A percentile compares a stretch with the other conserved stretches of the same genome.
phyloP scores from a whole-genome alignment of 345 rosid genomes.

The Melastoma malabathricum region DNA sequence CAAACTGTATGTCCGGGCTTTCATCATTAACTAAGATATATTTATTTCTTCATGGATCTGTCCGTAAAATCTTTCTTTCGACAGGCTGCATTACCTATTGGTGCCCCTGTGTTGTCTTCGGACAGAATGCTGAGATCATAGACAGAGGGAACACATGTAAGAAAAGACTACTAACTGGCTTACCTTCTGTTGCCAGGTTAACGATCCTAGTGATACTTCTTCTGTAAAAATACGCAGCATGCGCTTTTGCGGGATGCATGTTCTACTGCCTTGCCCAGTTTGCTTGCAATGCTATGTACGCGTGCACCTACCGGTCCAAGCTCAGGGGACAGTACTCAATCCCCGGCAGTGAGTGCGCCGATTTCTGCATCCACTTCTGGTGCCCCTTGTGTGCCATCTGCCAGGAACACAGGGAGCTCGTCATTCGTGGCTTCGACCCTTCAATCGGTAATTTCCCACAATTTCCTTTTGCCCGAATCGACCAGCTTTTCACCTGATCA shows the following conservation, averaged over 20 bases:
- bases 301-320: too few species aligned
- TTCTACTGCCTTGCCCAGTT: background rate
- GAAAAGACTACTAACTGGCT: background rate
- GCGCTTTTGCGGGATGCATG: background rate
- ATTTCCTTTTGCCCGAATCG: background rate
- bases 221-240: background rate
- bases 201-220: background rate
- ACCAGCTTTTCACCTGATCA: background rate
- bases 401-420: slow-evolving; percentile 12
- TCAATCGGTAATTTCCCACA: background rate
- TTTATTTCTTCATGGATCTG: too few species aligned
- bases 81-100: too few species aligned
- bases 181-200: background rate
- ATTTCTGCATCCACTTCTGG: background rate
- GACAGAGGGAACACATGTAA: slow-evolving; percentile 14
- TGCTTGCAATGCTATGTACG: background rate
- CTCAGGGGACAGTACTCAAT: too few species aligned
- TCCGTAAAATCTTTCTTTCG: too few species aligned
- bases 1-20: too few species aligned
- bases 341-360: background rate
- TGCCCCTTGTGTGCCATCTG: slow-evolving; percentile 3
- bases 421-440: too few species aligned
- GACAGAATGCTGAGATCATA: slow-evolving; percentile 12
- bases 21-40: too few species aligned
- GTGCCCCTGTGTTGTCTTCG: slow-evolving; percentile 14